Conservation (phyloP, 257 asterid genomes). For the Petunia secreta region DNA sequence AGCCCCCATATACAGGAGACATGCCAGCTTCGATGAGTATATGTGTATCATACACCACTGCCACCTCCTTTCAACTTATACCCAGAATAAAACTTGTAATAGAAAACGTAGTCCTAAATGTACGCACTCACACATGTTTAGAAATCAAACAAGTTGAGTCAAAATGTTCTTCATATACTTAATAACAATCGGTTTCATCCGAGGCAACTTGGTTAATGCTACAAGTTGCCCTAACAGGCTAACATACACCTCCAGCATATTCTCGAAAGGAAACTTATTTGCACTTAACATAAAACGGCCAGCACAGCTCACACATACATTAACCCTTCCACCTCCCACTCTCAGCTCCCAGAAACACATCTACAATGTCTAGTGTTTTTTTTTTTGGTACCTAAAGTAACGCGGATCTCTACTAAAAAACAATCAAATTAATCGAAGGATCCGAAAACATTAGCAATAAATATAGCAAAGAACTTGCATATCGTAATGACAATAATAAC, state of each 20-base stretch:
- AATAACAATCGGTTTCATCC: too few relatives aligned
- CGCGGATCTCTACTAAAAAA: too few relatives aligned
- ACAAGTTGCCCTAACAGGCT: too few relatives aligned
- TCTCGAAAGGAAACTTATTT: not conserved
- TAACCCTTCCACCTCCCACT: not conserved
- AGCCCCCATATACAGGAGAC: not conserved
- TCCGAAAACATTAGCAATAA: not conserved
- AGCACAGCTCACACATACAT: not conserved
- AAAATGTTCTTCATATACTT: not conserved
- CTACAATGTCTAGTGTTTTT: too few relatives aligned
- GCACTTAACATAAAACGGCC: not conserved
- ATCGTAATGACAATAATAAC: too few relatives aligned
- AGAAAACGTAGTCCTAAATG: not conserved
- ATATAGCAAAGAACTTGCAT: not conserved
- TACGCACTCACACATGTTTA: too few relatives aligned
- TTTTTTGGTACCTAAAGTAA: too few relatives aligned
- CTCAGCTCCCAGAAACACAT: not conserved
- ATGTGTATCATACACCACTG: not conserved
- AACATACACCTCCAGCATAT: not conserved
- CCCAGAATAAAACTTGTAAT: not conserved
- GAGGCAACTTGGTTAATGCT: too few relatives aligned
- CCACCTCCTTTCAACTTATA: not conserved
- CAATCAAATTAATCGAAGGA: not conserved
- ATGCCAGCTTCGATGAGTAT: not conserved
- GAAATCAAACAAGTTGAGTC: not conserved